phyloP scores from a whole-genome alignment of 768 basidiomycete species.

The Mycena crocata region DNA sequence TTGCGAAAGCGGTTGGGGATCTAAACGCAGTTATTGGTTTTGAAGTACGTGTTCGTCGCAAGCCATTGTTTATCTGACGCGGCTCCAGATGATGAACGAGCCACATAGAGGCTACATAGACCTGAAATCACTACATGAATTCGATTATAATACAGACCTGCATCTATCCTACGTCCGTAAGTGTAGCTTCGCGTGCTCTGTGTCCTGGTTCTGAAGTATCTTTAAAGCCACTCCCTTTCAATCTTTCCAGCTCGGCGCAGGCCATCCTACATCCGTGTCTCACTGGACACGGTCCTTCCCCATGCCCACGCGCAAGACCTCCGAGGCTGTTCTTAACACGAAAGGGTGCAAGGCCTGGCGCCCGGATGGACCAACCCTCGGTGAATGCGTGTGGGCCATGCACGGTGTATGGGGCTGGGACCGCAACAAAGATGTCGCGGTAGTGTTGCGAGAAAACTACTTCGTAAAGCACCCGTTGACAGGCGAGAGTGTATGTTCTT shows the following conservation, averaged over 20 bases:
- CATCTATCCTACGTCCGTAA: conserved; percentile 84
- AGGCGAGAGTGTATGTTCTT: conserved; percentile 63
- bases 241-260: conserved; percentile 93
- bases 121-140: conserved; percentile 82
- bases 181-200: conserved; percentile 43
- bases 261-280: conserved; percentile 83
- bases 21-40: conserved; percentile 89
- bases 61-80: background rate
- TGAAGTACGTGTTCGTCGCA: conserved; percentile 65
- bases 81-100: conserved; percentile 87
- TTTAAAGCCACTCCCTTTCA: conserved; percentile 82
- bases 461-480: conserved; percentile 78
- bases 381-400: conserved; percentile 87
- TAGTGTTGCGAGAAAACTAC: conserved; percentile 87
- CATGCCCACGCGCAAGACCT: conserved; percentile 79
- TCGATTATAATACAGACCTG: conserved; percentile 95
- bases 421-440: conserved; percentile 67
- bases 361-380: conserved; percentile 75
- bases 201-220: conserved; percentile 3
- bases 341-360: conserved; percentile 75
- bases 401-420: conserved; percentile 97
- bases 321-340: conserved; percentile 69
- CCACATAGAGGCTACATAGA: conserved; percentile 94
- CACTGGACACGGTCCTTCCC: conserved; percentile 91
- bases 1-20: conserved; percentile 77